These are phyloP conservation scores for Raffaelea albimanens DNA, from an alignment of 2,329 filamentous ascomycete genomes.

Conservation along the genomic window DNA sequence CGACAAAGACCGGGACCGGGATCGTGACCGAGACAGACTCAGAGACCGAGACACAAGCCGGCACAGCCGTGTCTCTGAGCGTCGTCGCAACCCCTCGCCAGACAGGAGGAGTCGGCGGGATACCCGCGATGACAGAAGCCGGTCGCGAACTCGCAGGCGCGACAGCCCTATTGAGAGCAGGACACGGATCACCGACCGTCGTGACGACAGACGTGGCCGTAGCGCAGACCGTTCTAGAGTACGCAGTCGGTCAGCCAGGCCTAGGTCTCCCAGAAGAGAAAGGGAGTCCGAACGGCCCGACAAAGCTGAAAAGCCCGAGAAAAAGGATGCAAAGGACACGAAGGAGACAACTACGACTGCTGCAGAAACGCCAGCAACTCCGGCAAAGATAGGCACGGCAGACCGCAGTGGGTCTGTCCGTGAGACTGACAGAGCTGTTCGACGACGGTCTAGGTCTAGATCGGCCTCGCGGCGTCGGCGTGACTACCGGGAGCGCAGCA, in stretches of 20 bases:
- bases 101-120: conserved; percentile 15
- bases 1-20: no score
- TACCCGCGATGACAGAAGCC: conserved; percentile 18
- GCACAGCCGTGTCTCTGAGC: conserved; percentile 17
- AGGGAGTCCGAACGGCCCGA: neutral
- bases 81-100: conserved; percentile 13
- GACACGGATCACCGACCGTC: conserved; percentile 5
- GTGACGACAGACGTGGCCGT: conserved; percentile 15
- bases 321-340: no score
- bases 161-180: conserved; percentile 3
- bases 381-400: neutral
- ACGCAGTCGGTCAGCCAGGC: conserved; percentile 7
- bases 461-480: conserved; percentile 9
- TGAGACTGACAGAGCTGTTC: neutral
- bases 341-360: neutral
- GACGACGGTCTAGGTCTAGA: conserved; percentile 7
- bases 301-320: neutral
- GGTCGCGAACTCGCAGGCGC: conserved; percentile 11
- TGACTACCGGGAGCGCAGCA: conserved; percentile 7
- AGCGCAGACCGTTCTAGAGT: neutral
- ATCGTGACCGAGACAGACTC: no score
- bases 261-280: conserved; percentile 2
- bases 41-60: conserved; percentile 18
- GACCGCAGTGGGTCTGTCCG: neutral
- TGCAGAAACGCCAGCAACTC: neutral